Evolutionary conservation across 805 yeast genomes (phyloP), one percentile per base, ranked within the genome.

Genomic region (Saturnispora kantuleensis): DNA sequence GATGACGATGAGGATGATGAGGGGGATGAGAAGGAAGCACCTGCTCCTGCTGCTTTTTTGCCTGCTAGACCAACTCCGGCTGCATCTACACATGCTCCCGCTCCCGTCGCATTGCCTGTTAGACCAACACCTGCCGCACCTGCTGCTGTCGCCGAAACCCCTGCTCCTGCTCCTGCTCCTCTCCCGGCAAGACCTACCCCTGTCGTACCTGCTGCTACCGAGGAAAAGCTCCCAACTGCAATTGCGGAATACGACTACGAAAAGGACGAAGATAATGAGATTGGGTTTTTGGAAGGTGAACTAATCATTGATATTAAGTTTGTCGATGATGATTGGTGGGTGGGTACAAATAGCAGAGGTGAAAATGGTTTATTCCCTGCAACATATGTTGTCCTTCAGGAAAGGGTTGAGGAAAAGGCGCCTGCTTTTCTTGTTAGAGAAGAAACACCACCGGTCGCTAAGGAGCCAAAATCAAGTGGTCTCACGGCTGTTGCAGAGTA

Each of bases 181-280:
- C 46, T 50, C 10, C 54, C 56, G 30, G 35, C 31, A 9, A 44
- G 46, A 45, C 39, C 46, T 10, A 32, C 33, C 9, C 52, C 56
- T 26, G 39, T 35, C 7, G 32, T 36, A 33, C 29, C 42, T 26
- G 18, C 44, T 3, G 46, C 39, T 21, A 30, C 39, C 3, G 44
- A 46, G 26, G 48, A 44, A 30, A 45, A 45, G 17, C 42, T 51
- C 16, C 50, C 53, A 10, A 62, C 70, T 31, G 98, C 97, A 2
- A 60, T 76, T 48, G 97, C 93, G 5, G 82, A 80, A 57, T 93
- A 87, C 60, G 93, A 83, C 48, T 83, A 81, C 52, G 80, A 69
- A 52, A 76, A 78, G 55, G 86, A 77, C 49, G 94, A 83, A 55
- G 89, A 81, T 44, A 81, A 84, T 54, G 94, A 84, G 59, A 75